Base-by-base conservation (phyloP, 306 rosid genomes). In the Alnus glutinosa region DNA sequence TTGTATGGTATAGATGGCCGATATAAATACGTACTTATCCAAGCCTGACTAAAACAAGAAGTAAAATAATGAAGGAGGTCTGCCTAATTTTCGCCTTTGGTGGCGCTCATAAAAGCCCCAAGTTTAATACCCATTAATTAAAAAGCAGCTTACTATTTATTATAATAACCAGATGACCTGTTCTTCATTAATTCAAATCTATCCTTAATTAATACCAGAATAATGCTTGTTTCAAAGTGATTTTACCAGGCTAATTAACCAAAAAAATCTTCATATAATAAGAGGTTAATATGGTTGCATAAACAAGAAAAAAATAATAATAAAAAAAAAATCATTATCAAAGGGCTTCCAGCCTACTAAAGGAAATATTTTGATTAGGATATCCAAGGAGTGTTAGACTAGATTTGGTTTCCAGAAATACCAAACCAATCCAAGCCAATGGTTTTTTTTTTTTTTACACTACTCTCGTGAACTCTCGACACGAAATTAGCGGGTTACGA, bases 81-180 rank as follows among this genome's bases (percentile, higher is more conserved):
- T 73, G 55, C 55, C 67, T 79, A 37, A 74, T 82, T 79, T 68
- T 77, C 78, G 77, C 85, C 19, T 71, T 79, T 75, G 86, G 82
- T 85, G 83, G 80, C 82, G 80, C 80, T 77, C 88, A 57, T 85
- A 58, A 9, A 84, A 80, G 80, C 58, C 55, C 50, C 52, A 36
- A 67, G 36, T 75, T 64, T 73, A 87, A 74, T 75, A 70, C 71
- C 12, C 79, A 77, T 82, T 34, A 73, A 82, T 79, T 85, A 76
- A 74, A 74, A 70, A 64, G 75, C 85, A 49, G 78, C 84, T 85
- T 82, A 36, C 9, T 63, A 85, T 77, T 80, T 82, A 85, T 71
- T 81, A 7, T 66, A 77, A 42, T 55, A 73, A 74, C 81, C 68
- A 55, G 82, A 19, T 30, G 44, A 69, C 66, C 87, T 77, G 77